phyloP scores from a whole-genome alignment of 306 rosid genomes.

The Ormosia emarginata region DNA sequence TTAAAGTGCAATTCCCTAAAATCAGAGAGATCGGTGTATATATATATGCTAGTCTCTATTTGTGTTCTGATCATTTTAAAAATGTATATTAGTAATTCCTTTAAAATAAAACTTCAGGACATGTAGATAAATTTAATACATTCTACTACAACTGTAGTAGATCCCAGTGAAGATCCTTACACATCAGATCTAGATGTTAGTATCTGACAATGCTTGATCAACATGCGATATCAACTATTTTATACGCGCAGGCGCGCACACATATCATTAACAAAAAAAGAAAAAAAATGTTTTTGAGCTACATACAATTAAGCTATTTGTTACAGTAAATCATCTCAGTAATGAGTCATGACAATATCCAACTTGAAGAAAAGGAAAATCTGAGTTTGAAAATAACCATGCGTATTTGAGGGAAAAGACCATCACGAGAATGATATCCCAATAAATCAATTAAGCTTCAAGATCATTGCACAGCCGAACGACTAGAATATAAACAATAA shows the following conservation, averaged over 20 bases:
- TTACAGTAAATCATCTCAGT: neutral
- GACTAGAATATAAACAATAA: slow-evolving; percentile 8
- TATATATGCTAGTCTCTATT: too few species aligned
- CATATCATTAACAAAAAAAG: neutral
- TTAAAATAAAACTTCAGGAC: neutral
- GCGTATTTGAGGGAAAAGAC: neutral
- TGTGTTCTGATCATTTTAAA: too few species aligned
- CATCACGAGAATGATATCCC: neutral
- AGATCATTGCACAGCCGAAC: slow-evolving; percentile 40
- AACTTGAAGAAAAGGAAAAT: neutral
- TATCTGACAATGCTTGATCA: neutral
- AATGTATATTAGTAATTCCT: too few species aligned
- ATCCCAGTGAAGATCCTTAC: neutral
- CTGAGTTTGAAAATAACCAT: neutral
- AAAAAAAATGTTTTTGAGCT: neutral
- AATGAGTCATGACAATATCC: neutral
- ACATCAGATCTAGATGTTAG: neutral
- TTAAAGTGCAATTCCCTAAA: too few species aligned
- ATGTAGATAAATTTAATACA: neutral
- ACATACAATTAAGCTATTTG: neutral
- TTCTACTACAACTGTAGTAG: neutral
- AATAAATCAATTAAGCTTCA: slow-evolving; percentile 30
- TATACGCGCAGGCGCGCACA: neutral
- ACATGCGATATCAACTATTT: neutral
- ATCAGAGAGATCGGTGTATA: too few species aligned